Evolutionary conservation across 2,329 filamentous ascomycete species (phyloP).

Genomic region (Fusarium hainanense): DNA sequence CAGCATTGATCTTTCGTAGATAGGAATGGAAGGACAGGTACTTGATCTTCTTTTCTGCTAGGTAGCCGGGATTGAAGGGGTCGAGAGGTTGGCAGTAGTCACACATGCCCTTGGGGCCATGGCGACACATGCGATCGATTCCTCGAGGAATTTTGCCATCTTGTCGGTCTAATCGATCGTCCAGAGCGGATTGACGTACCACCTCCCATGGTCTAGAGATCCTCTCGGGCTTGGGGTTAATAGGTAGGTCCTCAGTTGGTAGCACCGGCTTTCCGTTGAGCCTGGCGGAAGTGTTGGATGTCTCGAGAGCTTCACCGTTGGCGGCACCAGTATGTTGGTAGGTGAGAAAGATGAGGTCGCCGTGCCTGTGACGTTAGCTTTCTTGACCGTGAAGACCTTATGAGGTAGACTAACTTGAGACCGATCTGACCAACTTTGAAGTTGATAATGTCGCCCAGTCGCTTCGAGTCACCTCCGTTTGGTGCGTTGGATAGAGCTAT

Average conservation of each 20-base stretch:
- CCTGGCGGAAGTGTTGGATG: constrained; percentile 66
- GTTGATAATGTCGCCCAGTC: constrained; percentile 66
- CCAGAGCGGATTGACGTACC: constrained; percentile 86
- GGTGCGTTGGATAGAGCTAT: constrained; percentile 72
- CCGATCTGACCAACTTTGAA: constrained; percentile 69
- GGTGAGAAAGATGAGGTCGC: constrained; percentile 88
- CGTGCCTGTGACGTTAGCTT: constrained; percentile 66
- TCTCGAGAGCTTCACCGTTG: constrained; percentile 46
- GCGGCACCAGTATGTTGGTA: constrained; percentile 71
- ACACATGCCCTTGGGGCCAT: constrained; percentile 98
- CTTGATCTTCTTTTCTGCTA: constrained; percentile 97
- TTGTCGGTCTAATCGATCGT: constrained; percentile 85
- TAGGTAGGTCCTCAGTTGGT: constrained; percentile 73
- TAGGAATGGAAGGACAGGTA: constrained; percentile 97
- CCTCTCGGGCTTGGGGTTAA: constrained; percentile 74
- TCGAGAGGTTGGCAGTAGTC: constrained; percentile 98
- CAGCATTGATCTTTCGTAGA: constrained; percentile 92
- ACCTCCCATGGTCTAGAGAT: constrained; percentile 77
- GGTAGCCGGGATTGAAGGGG: constrained; percentile 88
- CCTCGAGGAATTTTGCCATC: constrained; percentile 88
- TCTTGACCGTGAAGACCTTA: neutral
- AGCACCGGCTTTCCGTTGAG: constrained; percentile 83
- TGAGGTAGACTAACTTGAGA: constrained; percentile 60
- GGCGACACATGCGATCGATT: constrained; percentile 91
- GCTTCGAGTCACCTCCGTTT: constrained; percentile 67